A percentile compares a stretch with the other conserved stretches of the same genome.
Evolutionary conservation across 805 yeast species (phyloP).

Genomic region (Torulaspora quercuum): DNA sequence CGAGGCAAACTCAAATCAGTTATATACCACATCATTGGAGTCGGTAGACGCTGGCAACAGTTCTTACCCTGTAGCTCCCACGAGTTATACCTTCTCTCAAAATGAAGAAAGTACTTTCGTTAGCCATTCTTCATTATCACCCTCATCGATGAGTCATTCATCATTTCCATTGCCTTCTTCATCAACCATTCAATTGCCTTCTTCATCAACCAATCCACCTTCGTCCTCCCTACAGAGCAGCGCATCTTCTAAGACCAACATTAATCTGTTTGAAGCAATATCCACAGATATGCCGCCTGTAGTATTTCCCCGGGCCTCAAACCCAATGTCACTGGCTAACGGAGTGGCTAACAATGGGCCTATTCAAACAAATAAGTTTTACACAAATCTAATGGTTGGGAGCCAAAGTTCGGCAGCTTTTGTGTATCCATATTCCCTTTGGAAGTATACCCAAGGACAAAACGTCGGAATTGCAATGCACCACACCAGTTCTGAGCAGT

Average conservation of each 20-base stretch:
- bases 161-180: too few species aligned
- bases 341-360: slow-evolving; percentile 48
- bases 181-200: slow-evolving; percentile 5
- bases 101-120: too few species aligned
- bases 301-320: slow-evolving; percentile 45
- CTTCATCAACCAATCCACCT: slow-evolving; percentile 9
- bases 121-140: too few species aligned
- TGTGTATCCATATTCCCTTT: slow-evolving; percentile 65
- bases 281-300: slow-evolving; percentile 45
- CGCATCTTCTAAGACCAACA: slow-evolving; percentile 26
- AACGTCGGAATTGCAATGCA: slow-evolving; percentile 61
- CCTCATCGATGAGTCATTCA: too few species aligned
- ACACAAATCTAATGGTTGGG: slow-evolving; percentile 58
- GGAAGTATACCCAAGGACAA: slow-evolving; percentile 45
- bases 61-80: too few species aligned
- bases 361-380: slow-evolving; percentile 73
- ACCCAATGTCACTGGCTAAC: slow-evolving; percentile 45
- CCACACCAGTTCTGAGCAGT: slow-evolving; percentile 44
- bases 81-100: too few species aligned
- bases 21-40: too few species aligned
- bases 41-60: too few species aligned
- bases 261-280: slow-evolving; percentile 49
- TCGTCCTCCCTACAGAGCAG: slow-evolving; percentile 6
- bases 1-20: too few species aligned
- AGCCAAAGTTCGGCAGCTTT: slow-evolving; percentile 53